Conservation (phyloP, 352 stramenopile genomes). For the Phytophthora palmivora region DNA sequence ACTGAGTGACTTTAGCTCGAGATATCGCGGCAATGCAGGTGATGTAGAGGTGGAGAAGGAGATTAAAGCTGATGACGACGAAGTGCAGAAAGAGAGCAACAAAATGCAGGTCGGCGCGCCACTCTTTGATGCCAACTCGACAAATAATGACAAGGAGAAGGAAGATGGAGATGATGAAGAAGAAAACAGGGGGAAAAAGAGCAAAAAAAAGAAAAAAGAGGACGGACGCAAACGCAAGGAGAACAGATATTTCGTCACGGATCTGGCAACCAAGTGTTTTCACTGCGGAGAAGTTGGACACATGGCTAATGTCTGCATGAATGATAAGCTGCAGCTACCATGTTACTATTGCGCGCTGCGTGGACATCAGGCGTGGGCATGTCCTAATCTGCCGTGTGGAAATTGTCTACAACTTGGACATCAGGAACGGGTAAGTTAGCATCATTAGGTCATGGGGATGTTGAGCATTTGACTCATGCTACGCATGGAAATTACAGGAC, state of each 20-base stretch:
- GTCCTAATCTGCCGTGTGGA: slow-evolving; percentile 71
- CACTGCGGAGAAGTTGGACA: slow-evolving; percentile 85
- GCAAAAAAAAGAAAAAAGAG: slow-evolving; percentile 36
- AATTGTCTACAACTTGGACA: slow-evolving; percentile 77
- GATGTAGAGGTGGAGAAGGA: slow-evolving; percentile 61
- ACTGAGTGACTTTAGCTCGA: slow-evolving; percentile 79
- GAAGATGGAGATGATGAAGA: slow-evolving; percentile 25
- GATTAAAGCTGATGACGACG: slow-evolving; percentile 40
- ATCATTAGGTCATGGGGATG: not conserved
- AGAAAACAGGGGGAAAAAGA: slow-evolving; percentile 20
- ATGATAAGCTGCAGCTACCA: slow-evolving; percentile 70
- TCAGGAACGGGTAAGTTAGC: slow-evolving; percentile 50
- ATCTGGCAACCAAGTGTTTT: slow-evolving; percentile 86
- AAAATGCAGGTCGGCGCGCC: slow-evolving; percentile 60
- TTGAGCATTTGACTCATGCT: slow-evolving; percentile 4
- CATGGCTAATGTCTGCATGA: slow-evolving; percentile 79
- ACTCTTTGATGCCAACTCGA: slow-evolving; percentile 43
- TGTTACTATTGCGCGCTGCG: slow-evolving; percentile 86
- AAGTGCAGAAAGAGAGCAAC: slow-evolving; percentile 15
- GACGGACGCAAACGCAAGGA: slow-evolving; percentile 59
- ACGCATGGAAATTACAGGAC: slow-evolving; percentile 33
- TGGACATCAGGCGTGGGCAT: slow-evolving; percentile 73
- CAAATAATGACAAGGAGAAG: slow-evolving; percentile 6
- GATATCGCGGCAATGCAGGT: slow-evolving; percentile 61
- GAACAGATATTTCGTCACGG: slow-evolving; percentile 83